Base-by-base conservation (phyloP, 257 asterid genomes). In the Ehretia macrophylla region DNA sequence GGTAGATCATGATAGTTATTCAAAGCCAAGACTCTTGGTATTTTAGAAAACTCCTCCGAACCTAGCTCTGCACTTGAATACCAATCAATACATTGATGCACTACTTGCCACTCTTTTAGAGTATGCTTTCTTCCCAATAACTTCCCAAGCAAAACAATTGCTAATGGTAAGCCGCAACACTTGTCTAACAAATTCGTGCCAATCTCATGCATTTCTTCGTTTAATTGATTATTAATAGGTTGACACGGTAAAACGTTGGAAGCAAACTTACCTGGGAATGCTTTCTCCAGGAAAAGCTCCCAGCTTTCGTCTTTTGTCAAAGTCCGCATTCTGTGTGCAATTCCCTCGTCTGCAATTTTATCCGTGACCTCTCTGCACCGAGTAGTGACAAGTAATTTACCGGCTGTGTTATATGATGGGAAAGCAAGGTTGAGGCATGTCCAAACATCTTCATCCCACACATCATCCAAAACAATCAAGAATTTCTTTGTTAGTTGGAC, bases 1-100 rank as follows among this genome's bases (percentile, higher is more conserved):
- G 63, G 39, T 45, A 80, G 64, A 4, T 42, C 4, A 14, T 46
- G 11, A 46, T 73, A 80, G 47, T 42, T 10, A 49, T 56, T 53
- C 16, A 13, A 16, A 17, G 22, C 35, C 16, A 56, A 10, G 0
- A 51, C 37, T 8, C 20, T 4, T 1, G 45, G 19, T 8, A 40
- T 1, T 27, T 37, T 4, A 12, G 0, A 27, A 27, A 39, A 14
- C 8, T 23, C 52, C 47, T 42, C 14, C 3, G 47, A 10, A 42
- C 12, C 2, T 42, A 1, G 47, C 16, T 42, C 14, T 9, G 18
- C 12, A 0, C 13, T 14, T 37, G 11, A 14, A 49, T 17, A 48
- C 27, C 1, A 0, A 1, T 10, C 10, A 40, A 14, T 5, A 11
- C 5, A 12, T 13, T 16, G 18, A 3, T 17, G 40, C 11, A 18